Conservation (phyloP, 2,329 filamentous ascomycete species). For the Aphanocladium album region DNA sequence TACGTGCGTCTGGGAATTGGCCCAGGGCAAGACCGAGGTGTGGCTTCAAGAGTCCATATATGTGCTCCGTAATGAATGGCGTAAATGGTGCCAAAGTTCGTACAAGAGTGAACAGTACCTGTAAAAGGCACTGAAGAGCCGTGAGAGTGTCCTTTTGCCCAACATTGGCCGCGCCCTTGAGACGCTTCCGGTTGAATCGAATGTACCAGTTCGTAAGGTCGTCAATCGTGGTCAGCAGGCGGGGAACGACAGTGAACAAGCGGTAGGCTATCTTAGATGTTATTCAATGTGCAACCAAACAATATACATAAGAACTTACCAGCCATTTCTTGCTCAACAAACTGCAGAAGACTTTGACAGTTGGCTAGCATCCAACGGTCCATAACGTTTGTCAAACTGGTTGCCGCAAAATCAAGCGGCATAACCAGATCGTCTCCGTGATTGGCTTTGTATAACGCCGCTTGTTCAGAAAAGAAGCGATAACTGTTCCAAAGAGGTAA, state of each 20-base stretch:
- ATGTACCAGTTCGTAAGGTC: constrained; percentile 93
- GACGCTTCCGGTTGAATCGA: constrained; percentile 75
- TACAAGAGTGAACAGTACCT: constrained; percentile 79
- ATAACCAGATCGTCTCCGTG: constrained; percentile 18
- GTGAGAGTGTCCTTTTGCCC: constrained; percentile 65
- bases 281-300: neutral
- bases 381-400: constrained; percentile 53
- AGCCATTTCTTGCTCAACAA: constrained; percentile 81
- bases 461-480: constrained; percentile 24
- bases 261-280: constrained; percentile 48
- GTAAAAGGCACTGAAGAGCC: constrained; percentile 81
- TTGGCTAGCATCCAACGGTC: constrained; percentile 85
- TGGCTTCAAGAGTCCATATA: constrained; percentile 74
- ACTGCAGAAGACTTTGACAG: constrained; percentile 78
- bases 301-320: constrained; percentile 37
- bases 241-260: constrained; percentile 78
- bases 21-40: constrained; percentile 65
- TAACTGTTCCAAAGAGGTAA: constrained; percentile 26
- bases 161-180: constrained; percentile 75
- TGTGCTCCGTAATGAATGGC: constrained; percentile 84
- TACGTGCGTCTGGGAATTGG: constrained; percentile 62
- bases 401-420: constrained; percentile 14
- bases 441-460: constrained; percentile 19
- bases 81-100: constrained; percentile 81
- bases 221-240: constrained; percentile 71